Conservation (phyloP, 768 basidiomycete species). For the Suillus americanus region DNA sequence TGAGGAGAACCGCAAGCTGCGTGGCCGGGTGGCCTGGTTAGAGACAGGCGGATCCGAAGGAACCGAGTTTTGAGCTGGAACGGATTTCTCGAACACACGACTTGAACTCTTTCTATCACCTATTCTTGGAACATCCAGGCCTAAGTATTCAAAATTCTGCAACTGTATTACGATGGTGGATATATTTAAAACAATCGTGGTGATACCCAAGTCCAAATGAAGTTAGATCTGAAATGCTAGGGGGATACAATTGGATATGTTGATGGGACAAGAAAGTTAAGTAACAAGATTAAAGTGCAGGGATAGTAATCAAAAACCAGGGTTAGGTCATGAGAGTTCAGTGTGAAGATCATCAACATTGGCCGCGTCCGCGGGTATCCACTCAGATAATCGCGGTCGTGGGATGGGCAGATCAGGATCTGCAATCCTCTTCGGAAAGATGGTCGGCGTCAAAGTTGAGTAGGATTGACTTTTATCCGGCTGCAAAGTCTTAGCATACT, state of each 20-base stretch:
- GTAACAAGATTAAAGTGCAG: no score
- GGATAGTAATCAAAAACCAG: conserved; percentile 5
- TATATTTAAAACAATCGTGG: background rate
- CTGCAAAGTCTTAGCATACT: conserved; percentile 34
- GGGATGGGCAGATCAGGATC: conserved; percentile 60
- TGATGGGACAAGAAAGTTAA: background rate
- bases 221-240: background rate
- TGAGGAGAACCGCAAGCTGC: conserved; percentile 57
- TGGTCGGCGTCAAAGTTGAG: conserved; percentile 15
- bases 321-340: conserved; percentile 7
- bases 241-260: conserved; percentile 2
- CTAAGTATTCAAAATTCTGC: conserved; percentile 1
- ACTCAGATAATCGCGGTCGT: conserved; percentile 48
- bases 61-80: conserved; percentile 27
- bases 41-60: conserved; percentile 36
- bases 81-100: background rate
- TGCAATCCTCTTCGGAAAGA: conserved; percentile 42
- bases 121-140: background rate
- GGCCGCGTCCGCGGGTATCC: conserved; percentile 47
- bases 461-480: conserved; percentile 21
- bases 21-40: conserved; percentile 35
- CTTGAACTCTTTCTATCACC: conserved; percentile 6
- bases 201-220: background rate
- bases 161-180: conserved; percentile 4
- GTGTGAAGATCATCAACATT: conserved; percentile 26